Base-by-base conservation (phyloP, 1,284 basidiomycete genomes). In the Tylopilus sp. region DNA sequence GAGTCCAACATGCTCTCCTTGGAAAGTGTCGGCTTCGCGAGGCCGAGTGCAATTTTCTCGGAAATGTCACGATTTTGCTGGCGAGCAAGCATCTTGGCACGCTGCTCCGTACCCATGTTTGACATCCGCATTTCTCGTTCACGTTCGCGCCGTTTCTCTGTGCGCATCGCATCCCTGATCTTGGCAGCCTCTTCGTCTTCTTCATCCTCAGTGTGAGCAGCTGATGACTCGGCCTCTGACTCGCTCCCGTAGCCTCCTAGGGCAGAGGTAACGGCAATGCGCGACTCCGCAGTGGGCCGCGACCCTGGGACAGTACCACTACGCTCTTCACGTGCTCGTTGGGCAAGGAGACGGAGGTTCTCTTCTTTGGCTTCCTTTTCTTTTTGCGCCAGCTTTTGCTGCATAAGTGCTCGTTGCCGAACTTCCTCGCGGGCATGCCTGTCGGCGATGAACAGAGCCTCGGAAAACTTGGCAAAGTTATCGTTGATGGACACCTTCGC, bases 51-150 rank as follows among this genome's bases (percentile, higher is more conserved):
- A 49, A 99, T 88, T 77, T 99, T 99, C 72, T 99, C 96, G 0
- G 95, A 98, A 44, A 99, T 97, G 66, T 99, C 96, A 61, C 96
- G 89, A 68, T 99, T 97, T 73, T 94, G 94, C 66, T 97, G 91
- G 52, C 88, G 83, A 21, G 94, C 92, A 49, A 99, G 77, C 78
- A 92, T 85, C 74, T 96, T 96, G 21, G 96, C 94, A 7, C 96
- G 82, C 67, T 93, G 90, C 71, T 99, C 96, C 31, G 86, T 85
- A 33, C 96, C 96, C 96, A 99, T 99, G 66, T 98, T 98, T 71
- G 82, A 94, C 94, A 99, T 96, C 52, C 96, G 81, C 85, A 99
- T 83, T 72, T 99, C 95, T 46, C 95, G 85, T 74, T 99, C 94
- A 31, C 94, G 83, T 67, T 99, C 92, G 51, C 86, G 81, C 62